These are phyloP conservation scores for Cystobasidium sp. DNA, from an alignment of 1,284 basidiomycete genomes.

Conservation along the genomic window DNA sequence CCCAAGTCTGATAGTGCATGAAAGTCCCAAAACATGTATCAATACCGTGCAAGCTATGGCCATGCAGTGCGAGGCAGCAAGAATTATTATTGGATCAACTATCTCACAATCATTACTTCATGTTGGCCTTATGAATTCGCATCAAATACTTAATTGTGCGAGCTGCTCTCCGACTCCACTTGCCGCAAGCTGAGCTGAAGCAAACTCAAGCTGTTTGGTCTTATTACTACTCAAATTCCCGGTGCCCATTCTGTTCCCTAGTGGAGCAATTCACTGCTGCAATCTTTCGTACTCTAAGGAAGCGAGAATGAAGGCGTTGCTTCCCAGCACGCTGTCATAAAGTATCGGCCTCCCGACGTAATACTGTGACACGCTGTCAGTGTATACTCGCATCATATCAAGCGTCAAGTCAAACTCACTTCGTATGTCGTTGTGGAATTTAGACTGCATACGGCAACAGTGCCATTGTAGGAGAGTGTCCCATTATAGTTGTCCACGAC, in stretches of 20 bases:
- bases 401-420: not conserved
- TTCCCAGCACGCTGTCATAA: slow-evolving; percentile 10
- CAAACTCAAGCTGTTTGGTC: not conserved
- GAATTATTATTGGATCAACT: too few species aligned
- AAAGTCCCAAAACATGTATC: too few species aligned
- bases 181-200: not conserved
- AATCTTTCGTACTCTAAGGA: slow-evolving; percentile 6
- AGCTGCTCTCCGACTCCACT: too few species aligned
- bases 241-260: not conserved
- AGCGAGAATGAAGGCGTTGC: slow-evolving; percentile 3
- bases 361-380: not conserved
- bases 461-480: slow-evolving; percentile 4
- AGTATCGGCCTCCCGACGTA: slow-evolving; percentile 3
- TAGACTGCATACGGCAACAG: slow-evolving; percentile 9
- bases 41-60: too few species aligned
- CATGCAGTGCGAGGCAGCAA: too few species aligned
- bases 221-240: too few species aligned
- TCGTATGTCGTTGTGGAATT: slow-evolving; percentile 9
- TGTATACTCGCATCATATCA: too few species aligned
- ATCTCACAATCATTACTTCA: too few species aligned
- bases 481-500: slow-evolving; percentile 2
- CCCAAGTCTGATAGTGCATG: not conserved
- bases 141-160: too few species aligned
- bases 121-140: too few species aligned
- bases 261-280: not conserved